Percentiles rank a stretch among this genome's conserved stretches.
Conservation (phyloP, 352 stramenopile species). For the Pythium phragmiticola region DNA sequence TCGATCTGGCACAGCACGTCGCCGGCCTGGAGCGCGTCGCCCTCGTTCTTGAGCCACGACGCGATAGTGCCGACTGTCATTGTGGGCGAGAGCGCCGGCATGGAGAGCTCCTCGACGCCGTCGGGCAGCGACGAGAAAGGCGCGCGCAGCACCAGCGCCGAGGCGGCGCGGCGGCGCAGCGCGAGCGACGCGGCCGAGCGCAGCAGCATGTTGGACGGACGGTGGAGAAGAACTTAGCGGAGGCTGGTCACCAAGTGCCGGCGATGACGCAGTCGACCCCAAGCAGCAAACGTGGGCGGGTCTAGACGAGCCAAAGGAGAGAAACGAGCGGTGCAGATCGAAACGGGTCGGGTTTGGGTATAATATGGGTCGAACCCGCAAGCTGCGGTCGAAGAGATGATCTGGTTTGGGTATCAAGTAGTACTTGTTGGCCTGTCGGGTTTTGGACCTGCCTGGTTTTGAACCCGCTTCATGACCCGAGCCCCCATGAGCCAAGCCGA, state of each 20-base stretch:
- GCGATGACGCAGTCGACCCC: conserved; percentile 26
- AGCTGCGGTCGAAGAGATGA: neutral
- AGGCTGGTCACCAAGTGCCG: neutral
- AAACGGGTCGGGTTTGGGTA: conserved; percentile 2
- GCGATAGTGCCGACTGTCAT: conserved; percentile 95
- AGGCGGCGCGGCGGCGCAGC: conserved; percentile 11
- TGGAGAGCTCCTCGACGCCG: conserved; percentile 71
- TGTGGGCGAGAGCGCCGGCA: conserved; percentile 97
- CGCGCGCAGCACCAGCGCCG: neutral
- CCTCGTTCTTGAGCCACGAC: conserved; percentile 92
- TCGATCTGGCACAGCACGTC: conserved; percentile 96
- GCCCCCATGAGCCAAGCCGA: conserved; percentile 3
- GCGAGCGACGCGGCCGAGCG: conserved; percentile 14
- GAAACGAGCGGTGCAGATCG: conserved; percentile 20
- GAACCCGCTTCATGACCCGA: neutral
- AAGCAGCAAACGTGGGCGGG: conserved; percentile 23
- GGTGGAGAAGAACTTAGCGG: neutral
- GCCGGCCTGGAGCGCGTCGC: conserved; percentile 87
- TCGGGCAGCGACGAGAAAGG: conserved; percentile 65
- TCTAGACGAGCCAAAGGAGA: conserved; percentile 14
- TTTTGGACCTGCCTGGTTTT: neutral
- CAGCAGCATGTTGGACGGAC: conserved; percentile 3
- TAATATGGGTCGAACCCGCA: neutral
- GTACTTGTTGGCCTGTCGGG: neutral
- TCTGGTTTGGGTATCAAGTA: neutral